Base-by-base conservation (phyloP, 1,139 yeast genomes). In the Tardiomyces blankii region DNA sequence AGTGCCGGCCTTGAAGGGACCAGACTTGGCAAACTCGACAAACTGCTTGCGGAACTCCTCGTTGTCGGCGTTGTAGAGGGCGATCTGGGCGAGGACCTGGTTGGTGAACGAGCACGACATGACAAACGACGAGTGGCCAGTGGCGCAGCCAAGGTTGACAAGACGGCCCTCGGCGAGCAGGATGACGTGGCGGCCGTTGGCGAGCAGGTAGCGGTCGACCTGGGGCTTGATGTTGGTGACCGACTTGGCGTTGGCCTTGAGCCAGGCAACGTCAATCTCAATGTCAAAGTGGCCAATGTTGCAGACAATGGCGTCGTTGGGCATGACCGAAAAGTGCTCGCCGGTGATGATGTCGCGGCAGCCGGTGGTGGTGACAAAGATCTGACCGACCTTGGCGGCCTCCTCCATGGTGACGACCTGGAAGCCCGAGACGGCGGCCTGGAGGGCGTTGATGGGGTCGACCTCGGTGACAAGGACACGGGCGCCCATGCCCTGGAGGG, bases 21-120 rank as follows among this genome's bases (percentile, higher is more conserved):
- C 95, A 59, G 93, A 79, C 77, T 85, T 86, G 68, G 86, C 78
- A 70, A 91, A 91, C 78, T 89, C 97, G 57, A 88, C 84, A 75
- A 71, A 82, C 69, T 81, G 70, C 56, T 75, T 63, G 74, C 87
- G 84, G 87, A 91, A 91, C 55, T 68, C 80, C 53, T 69, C 74
- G 73, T 91, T 89, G 54, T 83, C 67, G 63, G 95, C 82, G 73
- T 89, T 91, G 94, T 77, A 91, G 67, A 91, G 78, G 65, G 98
- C 99, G 65, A 93, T 89, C 79, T 91, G 99, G 62, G 99, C 99
- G 70, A 91, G 80, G 57, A 91, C 98, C 77, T 91, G 99, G 85
- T 91, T 91, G 62, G 97, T 87, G 95, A 91, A 91, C 50, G 98
- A 91, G 78, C 98, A 91, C 55, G 97, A 89, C 99, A 91, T 91